Percentiles rank a stretch among this genome's conserved stretches.
phyloP scores from a whole-genome alignment of 129 eudicot species.

The Flaveria bidentis region DNA sequence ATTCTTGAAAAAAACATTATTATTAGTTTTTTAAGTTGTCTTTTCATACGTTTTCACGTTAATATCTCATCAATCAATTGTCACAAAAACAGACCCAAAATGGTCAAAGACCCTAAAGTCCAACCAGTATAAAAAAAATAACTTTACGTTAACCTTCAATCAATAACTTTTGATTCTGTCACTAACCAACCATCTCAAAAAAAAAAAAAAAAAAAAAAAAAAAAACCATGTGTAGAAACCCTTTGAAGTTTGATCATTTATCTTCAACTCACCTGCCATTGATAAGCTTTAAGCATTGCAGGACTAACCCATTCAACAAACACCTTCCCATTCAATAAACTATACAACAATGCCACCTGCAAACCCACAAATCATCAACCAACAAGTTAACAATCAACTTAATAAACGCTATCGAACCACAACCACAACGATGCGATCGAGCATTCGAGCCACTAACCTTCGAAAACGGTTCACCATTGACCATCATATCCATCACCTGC shows the following conservation, averaged over 20 bases:
- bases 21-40: not conserved
- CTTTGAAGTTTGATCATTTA: not conserved
- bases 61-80: not conserved
- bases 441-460: slow-evolving; percentile 44
- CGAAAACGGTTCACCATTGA: slow-evolving; percentile 69
- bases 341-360: slow-evolving; percentile 74
- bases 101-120: not conserved
- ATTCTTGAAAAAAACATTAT: not conserved
- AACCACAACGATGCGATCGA: not conserved
- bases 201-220: not conserved
- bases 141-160: too few relatives aligned
- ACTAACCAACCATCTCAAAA: too few relatives aligned
- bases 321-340: slow-evolving; percentile 76
- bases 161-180: too few relatives aligned
- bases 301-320: slow-evolving; percentile 89
- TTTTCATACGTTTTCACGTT: too few relatives aligned
- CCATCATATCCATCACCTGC: slow-evolving; percentile 63
- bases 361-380: not conserved
- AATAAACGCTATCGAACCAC: not conserved
- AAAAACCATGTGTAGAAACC: not conserved
- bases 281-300: slow-evolving; percentile 79
- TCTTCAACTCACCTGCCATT: slow-evolving; percentile 12
- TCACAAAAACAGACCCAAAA: not conserved
- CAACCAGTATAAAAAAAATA: too few relatives aligned
- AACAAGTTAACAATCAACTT: not conserved